Conservation (phyloP, 345 rosid genomes). For the Rhodamnia rubescens region DNA sequence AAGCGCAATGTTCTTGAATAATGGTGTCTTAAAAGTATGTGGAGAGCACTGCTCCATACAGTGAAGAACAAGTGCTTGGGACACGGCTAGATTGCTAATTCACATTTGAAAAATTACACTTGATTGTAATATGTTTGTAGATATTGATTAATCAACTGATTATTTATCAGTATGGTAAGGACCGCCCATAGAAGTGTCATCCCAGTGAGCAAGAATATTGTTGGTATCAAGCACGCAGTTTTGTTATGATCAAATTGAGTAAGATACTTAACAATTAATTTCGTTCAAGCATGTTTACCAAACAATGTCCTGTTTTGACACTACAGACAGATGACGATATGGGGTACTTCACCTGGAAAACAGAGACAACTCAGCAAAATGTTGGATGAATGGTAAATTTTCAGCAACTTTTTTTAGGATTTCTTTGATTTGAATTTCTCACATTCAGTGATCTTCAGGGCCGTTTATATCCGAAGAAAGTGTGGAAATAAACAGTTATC, state of each 20-base stretch:
- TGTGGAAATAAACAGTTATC: slow-evolving; percentile 59
- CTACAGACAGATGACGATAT: slow-evolving; percentile 78
- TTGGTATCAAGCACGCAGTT: background rate
- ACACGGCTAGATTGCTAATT: background rate
- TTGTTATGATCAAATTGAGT: background rate
- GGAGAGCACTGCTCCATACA: background rate
- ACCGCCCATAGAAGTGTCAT: background rate
- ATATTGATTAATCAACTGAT: background rate
- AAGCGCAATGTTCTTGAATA: background rate
- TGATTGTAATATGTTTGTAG: background rate
- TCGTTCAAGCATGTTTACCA: background rate
- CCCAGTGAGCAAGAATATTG: background rate
- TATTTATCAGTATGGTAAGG: background rate
- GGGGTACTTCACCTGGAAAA: slow-evolving; percentile 83
- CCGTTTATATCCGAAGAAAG: slow-evolving; percentile 56
- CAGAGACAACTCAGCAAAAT: slow-evolving; percentile 74
- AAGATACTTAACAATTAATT: background rate
- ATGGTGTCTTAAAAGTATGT: background rate
- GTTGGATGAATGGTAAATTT: slow-evolving; percentile 89
- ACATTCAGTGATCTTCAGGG: slow-evolving; percentile 31
- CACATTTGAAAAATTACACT: background rate
- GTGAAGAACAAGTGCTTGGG: background rate
- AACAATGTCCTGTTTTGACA: background rate
- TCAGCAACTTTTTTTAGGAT: slow-evolving; percentile 1
- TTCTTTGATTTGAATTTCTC: background rate